A percentile compares a stretch with the other conserved stretches of the same genome.
Evolutionary conservation across 495 filamentous ascomycete species (phyloP).

Genomic region (Podospora tetraspora): DNA sequence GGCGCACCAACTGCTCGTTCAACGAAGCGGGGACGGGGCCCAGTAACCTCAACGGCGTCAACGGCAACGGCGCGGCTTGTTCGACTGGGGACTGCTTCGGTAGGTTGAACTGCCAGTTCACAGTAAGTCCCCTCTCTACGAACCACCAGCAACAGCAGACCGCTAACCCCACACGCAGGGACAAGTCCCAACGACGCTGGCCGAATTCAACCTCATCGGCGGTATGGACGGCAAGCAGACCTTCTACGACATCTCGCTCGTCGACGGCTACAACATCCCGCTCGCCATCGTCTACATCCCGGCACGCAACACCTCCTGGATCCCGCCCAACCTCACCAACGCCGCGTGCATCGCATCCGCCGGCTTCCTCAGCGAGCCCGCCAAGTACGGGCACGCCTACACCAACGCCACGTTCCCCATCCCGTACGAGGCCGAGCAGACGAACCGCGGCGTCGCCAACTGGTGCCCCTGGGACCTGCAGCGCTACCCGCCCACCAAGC

Average conservation of each 20-base stretch:
- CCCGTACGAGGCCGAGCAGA: constrained; percentile 53
- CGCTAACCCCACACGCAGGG: constrained; percentile 38
- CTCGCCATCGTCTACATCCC: constrained; percentile 60
- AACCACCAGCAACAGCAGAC: not conserved
- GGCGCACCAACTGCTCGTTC: constrained; percentile 74
- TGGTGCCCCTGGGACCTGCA: constrained; percentile 81
- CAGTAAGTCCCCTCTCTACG: constrained; percentile 42
- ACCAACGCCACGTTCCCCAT: constrained; percentile 58
- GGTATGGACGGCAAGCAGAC: constrained; percentile 54
- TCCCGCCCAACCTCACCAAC: constrained; percentile 71
- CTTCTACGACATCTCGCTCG: constrained; percentile 79
- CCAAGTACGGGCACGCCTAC: constrained; percentile 33
- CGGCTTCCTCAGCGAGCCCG: constrained; percentile 46
- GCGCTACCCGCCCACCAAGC: constrained; percentile 54
- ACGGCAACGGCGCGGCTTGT: constrained; percentile 56
- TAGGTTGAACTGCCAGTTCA: constrained; percentile 56
- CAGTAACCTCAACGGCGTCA: constrained; percentile 45
- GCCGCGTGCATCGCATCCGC: constrained; percentile 63
- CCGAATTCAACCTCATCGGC: constrained; percentile 66
- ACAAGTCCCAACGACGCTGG: constrained; percentile 61
- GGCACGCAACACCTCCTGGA: constrained; percentile 48
- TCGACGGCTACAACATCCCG: constrained; percentile 80
- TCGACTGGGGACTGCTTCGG: constrained; percentile 69
- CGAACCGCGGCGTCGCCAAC: constrained; percentile 42
- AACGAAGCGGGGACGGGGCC: constrained; percentile 52